Percentiles rank a stretch among this genome's conserved stretches.
phyloP scores from a whole-genome alignment of 345 rosid species.

The Salix udensis region DNA sequence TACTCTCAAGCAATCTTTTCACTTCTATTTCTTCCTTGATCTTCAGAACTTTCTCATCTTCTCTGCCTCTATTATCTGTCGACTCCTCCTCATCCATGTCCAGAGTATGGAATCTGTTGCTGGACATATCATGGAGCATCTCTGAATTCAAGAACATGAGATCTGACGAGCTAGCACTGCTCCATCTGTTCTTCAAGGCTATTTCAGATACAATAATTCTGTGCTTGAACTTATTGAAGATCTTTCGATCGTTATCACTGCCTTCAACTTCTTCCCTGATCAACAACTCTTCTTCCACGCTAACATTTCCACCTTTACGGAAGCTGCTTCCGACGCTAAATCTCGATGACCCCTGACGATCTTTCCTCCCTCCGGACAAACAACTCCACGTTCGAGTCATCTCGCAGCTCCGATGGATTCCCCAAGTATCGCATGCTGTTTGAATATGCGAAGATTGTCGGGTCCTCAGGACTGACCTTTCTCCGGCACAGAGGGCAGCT shows the following conservation, averaged over 20 bases:
- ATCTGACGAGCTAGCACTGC: slow-evolving; percentile 79
- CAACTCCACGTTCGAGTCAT: slow-evolving; percentile 56
- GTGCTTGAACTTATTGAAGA: slow-evolving; percentile 62
- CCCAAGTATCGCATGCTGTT: slow-evolving; percentile 52
- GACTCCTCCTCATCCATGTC: slow-evolving; percentile 6
- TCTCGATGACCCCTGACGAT: slow-evolving; percentile 49
- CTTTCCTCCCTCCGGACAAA: slow-evolving; percentile 64
- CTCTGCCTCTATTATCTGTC: background rate
- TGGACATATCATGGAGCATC: slow-evolving; percentile 52
- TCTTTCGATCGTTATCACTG: slow-evolving; percentile 10
- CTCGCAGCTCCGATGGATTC: slow-evolving; percentile 42
- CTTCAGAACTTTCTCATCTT: slow-evolving; percentile 30
- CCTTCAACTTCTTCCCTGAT: slow-evolving; percentile 7
- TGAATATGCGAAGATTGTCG: slow-evolving; percentile 41
- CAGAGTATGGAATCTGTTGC: slow-evolving; percentile 44
- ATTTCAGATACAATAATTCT: slow-evolving; percentile 67
- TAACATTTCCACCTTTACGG: slow-evolving; percentile 37
- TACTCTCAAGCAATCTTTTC: slow-evolving; percentile 55
- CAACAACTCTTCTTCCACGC: slow-evolving; percentile 20
- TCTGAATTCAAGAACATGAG: slow-evolving; percentile 68
- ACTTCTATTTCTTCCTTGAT: slow-evolving; percentile 63
- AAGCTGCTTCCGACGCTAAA: slow-evolving; percentile 76
- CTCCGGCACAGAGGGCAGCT: slow-evolving; percentile 84
- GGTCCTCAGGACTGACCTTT: slow-evolving; percentile 53
- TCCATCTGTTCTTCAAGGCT: slow-evolving; percentile 79